These are phyloP conservation scores for Sporisorium graminicola DNA, from an alignment of 1,284 basidiomycete genomes.

Conservation along the genomic window DNA sequence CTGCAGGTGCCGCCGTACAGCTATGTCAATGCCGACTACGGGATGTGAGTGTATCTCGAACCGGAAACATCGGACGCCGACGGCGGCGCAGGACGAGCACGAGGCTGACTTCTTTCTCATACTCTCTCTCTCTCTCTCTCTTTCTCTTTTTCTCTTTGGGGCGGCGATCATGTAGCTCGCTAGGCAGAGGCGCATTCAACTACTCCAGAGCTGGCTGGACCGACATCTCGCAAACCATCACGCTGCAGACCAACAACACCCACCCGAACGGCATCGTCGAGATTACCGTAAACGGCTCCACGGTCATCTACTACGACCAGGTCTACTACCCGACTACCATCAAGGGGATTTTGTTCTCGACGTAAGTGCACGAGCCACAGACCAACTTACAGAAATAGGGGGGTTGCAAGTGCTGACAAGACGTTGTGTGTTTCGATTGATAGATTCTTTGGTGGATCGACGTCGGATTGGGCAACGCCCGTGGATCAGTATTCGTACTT, in stretches of 20 bases:
- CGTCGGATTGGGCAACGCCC: constrained; percentile 39
- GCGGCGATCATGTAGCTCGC: constrained; percentile 27
- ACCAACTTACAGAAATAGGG: background rate
- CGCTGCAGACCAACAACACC: constrained; percentile 6
- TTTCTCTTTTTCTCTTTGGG: background rate
- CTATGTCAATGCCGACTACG: constrained; percentile 48
- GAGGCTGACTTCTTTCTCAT: too few relatives aligned
- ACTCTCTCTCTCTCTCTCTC: background rate
- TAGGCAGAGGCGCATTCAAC: constrained; percentile 45
- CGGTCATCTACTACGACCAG: constrained; percentile 35
- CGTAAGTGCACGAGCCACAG: too few relatives aligned
- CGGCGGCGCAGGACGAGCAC: too few relatives aligned
- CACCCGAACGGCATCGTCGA: constrained; percentile 32
- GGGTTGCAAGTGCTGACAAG: background rate
- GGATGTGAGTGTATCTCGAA: constrained; percentile 45
- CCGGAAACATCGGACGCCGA: too few relatives aligned
- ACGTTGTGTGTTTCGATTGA: background rate
- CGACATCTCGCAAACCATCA: constrained; percentile 42
- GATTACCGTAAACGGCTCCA: constrained; percentile 25
- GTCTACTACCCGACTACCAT: constrained; percentile 29
- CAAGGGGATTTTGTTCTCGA: constrained; percentile 50
- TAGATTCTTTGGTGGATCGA: constrained; percentile 47
- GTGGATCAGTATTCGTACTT: constrained; percentile 50
- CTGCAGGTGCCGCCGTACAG: constrained; percentile 32
- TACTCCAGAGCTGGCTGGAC: constrained; percentile 38